Conservation (phyloP, 352 stramenopile genomes). For the Globisporangium takayamanum region DNA sequence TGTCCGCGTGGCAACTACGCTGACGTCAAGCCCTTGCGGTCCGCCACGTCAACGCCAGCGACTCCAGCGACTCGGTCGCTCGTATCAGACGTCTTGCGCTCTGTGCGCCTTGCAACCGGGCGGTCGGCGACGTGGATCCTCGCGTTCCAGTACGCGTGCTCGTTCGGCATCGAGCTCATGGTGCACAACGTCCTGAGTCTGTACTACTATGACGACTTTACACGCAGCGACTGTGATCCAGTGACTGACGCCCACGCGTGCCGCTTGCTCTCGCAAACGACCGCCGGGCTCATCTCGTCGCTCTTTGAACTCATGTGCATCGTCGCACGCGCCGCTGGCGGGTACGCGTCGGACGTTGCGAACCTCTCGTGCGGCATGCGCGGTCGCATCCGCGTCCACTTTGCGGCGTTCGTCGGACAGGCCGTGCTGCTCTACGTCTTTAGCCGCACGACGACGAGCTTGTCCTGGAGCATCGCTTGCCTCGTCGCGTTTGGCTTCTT, state of each 20-base stretch:
- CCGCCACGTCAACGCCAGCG: background rate
- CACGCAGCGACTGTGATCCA: conserved; percentile 37
- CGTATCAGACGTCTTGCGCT: background rate
- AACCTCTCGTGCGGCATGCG: conserved; percentile 80
- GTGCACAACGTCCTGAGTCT: conserved; percentile 91
- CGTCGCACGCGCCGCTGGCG: conserved; percentile 86
- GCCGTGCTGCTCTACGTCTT: conserved; percentile 83
- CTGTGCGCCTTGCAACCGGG: conserved; percentile 23
- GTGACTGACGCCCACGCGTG: conserved; percentile 17
- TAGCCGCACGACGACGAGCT: conserved; percentile 30
- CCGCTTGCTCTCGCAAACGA: conserved; percentile 32
- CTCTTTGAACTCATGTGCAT: conserved; percentile 93
- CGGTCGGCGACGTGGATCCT: conserved; percentile 87
- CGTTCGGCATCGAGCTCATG: conserved; percentile 92
- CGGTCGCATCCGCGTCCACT: conserved; percentile 78
- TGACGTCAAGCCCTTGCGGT: conserved; percentile 36
- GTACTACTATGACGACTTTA: conserved; percentile 89
- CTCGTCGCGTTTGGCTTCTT: conserved; percentile 87
- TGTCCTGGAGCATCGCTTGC: conserved; percentile 48
- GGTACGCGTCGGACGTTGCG: conserved; percentile 71
- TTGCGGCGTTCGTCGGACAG: conserved; percentile 64
- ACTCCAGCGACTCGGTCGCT: background rate
- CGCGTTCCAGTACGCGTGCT: conserved; percentile 88
- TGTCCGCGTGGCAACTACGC: conserved; percentile 89
- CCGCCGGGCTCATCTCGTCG: conserved; percentile 78